These are phyloP conservation scores for Colletotrichum godetiae DNA, from an alignment of 2,329 filamentous ascomycete genomes.

Conservation along the genomic window DNA sequence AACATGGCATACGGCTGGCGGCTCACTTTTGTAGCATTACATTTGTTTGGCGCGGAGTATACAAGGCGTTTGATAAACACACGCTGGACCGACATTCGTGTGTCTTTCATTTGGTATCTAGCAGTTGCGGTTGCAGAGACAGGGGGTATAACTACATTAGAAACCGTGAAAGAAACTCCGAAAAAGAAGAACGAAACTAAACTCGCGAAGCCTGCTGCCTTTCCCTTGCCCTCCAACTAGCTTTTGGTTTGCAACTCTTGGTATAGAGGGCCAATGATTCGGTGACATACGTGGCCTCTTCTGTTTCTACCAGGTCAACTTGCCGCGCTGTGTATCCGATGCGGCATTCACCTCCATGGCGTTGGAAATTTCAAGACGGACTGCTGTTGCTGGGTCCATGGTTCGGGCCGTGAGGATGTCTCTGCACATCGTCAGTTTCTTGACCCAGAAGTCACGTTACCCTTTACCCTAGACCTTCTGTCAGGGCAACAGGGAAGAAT, in stretches of 20 bases:
- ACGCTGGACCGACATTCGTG: too few relatives aligned
- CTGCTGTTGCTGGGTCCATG: slow-evolving; percentile 18
- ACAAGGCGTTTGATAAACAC: background rate
- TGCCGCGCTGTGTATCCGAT: background rate
- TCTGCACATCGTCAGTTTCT: slow-evolving; percentile 11
- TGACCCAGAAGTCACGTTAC: too few relatives aligned
- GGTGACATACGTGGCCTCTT: background rate
- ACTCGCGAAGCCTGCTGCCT: background rate
- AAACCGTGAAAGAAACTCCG: background rate
- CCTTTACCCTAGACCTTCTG: too few relatives aligned
- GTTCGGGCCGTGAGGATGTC: slow-evolving; percentile 14
- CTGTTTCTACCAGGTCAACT: too few relatives aligned
- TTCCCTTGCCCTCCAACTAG: background rate
- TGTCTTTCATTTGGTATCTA: slow-evolving; percentile 7
- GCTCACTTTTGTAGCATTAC: slow-evolving; percentile 7
- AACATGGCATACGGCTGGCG: background rate
- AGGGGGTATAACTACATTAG: slow-evolving; percentile 7
- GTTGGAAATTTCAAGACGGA: background rate
- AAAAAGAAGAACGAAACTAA: background rate
- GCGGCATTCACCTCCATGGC: background rate
- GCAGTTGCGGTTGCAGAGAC: background rate
- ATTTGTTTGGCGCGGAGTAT: background rate
- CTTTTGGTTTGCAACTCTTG: background rate
- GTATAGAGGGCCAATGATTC: background rate
- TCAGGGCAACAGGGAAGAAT: background rate